Conservation (phyloP, 2,329 filamentous ascomycete genomes). For the Calonectria henricotiae region DNA sequence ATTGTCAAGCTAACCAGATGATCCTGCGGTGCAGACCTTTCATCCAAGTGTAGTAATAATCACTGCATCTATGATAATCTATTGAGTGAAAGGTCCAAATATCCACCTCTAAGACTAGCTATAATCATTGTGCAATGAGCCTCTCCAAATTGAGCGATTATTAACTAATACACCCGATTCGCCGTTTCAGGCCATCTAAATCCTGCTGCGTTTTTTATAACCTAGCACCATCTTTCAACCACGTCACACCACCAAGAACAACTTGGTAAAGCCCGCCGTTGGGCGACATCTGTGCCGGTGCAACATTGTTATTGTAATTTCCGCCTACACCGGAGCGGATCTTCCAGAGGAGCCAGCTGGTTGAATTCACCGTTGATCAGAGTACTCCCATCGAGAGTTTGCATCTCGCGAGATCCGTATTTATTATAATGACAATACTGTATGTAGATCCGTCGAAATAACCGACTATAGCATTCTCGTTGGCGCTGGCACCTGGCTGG, state of each 20-base stretch:
- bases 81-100: too few relatives aligned
- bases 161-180: too few relatives aligned
- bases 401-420: not conserved
- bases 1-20: too few relatives aligned
- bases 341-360: slow-evolving; percentile 5
- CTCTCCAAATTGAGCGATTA: too few relatives aligned
- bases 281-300: slow-evolving; percentile 9
- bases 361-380: slow-evolving; percentile 2
- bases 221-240: slow-evolving; percentile 8
- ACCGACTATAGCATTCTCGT: slow-evolving; percentile 1
- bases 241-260: not conserved
- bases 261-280: slow-evolving; percentile 6
- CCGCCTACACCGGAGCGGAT: slow-evolving; percentile 1
- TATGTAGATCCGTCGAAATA: slow-evolving; percentile 6
- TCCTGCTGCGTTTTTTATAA: not conserved
- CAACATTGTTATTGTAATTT: slow-evolving; percentile 12
- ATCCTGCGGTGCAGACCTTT: too few relatives aligned
- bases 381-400: not conserved
- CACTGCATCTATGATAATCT: too few relatives aligned
- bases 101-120: too few relatives aligned
- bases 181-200: not conserved
- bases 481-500: not conserved
- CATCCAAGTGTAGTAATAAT: too few relatives aligned
- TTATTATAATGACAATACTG: slow-evolving; percentile 10
- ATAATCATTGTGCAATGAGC: too few relatives aligned